A percentile compares a stretch with the other conserved stretches of the same genome.
Conservation (phyloP, 225 moss, liverwort and hornwort genomes). For the Marchantia paleacea region DNA sequence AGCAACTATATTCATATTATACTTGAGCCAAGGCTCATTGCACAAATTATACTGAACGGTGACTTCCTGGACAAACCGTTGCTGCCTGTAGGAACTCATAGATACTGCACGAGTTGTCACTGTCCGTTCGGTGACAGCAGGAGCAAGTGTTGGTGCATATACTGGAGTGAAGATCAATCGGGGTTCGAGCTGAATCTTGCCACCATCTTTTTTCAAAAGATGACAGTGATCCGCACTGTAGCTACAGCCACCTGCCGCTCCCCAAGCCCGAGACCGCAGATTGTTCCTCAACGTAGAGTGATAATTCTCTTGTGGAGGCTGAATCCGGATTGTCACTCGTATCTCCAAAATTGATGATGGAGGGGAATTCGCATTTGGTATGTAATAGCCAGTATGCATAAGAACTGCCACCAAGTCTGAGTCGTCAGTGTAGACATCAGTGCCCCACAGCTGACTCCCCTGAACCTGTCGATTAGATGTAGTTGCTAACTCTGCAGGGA, state of each 20-base stretch:
- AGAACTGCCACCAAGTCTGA: constrained; percentile 97
- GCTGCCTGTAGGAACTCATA: constrained; percentile 83
- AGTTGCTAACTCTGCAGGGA: constrained; percentile 81
- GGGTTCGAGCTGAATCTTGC: constrained; percentile 77
- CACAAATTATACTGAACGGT: constrained; percentile 96
- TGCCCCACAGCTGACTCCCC: constrained; percentile 99
- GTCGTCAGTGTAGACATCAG: constrained; percentile 92
- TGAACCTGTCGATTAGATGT: constrained; percentile 91
- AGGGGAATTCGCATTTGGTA: constrained; percentile 65
- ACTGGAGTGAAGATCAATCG: constrained; percentile 80
- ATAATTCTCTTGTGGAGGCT: constrained; percentile 74
- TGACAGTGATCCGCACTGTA: constrained; percentile 84
- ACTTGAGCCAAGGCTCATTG: constrained; percentile 98
- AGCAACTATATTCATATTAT: constrained; percentile 92
- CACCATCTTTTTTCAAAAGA: constrained; percentile 78
- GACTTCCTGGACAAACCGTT: constrained; percentile 88
- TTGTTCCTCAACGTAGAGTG: constrained; percentile 76
- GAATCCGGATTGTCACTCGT: constrained; percentile 67
- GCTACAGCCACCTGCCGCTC: constrained; percentile 84
- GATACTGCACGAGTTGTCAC: constrained; percentile 96
- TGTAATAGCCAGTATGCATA: constrained; percentile 93
- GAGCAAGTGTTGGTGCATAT: constrained; percentile 88
- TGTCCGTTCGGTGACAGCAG: constrained; percentile 84
- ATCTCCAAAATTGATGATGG: constrained; percentile 68
- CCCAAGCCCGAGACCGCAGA: constrained; percentile 93